Conservation (phyloP, 2,329 filamentous ascomycete species). For the Rhynchosporium agropyri region DNA sequence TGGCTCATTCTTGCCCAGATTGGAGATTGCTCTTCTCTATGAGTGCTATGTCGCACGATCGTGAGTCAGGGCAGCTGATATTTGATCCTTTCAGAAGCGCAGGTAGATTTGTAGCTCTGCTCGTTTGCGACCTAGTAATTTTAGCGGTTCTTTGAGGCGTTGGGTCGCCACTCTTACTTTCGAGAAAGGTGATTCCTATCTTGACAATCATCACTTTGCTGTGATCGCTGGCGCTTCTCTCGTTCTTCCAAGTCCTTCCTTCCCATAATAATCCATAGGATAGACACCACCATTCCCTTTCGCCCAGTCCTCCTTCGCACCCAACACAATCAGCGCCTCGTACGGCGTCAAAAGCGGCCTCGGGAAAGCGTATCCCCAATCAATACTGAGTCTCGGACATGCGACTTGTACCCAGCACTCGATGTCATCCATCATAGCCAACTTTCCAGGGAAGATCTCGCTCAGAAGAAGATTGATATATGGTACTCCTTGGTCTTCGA, state of each 20-base stretch:
- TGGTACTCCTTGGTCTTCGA: slow-evolving; percentile 72
- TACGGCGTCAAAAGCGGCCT: slow-evolving; percentile 89
- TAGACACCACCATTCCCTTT: slow-evolving; percentile 67
- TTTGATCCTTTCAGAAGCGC: no score
- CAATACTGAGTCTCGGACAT: slow-evolving; percentile 94
- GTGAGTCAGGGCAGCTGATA: no score
- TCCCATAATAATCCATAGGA: slow-evolving; percentile 98
- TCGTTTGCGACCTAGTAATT: neutral
- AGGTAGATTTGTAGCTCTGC: no score
- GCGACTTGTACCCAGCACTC: slow-evolving; percentile 99
- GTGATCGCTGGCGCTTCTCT: slow-evolving; percentile 44
- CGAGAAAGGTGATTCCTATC: neutral
- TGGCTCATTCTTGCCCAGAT: no score
- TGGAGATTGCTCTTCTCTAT: no score
- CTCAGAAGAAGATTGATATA: slow-evolving; percentile 85
- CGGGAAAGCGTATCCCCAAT: slow-evolving; percentile 97
- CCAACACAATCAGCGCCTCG: slow-evolving; percentile 89
- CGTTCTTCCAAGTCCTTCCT: slow-evolving; percentile 84
- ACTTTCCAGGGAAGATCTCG: slow-evolving; percentile 95
- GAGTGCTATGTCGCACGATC: no score
- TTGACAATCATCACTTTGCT: slow-evolving; percentile 28
- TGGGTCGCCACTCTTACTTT: neutral
- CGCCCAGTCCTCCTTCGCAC: slow-evolving; percentile 75
- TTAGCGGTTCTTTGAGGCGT: neutral
- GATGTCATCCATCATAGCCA: slow-evolving; percentile 90